Evolutionary conservation across 768 basidiomycete genomes (phyloP), one percentile per base, ranked within the genome.

Genomic region (Tephrocybe sp.): DNA sequence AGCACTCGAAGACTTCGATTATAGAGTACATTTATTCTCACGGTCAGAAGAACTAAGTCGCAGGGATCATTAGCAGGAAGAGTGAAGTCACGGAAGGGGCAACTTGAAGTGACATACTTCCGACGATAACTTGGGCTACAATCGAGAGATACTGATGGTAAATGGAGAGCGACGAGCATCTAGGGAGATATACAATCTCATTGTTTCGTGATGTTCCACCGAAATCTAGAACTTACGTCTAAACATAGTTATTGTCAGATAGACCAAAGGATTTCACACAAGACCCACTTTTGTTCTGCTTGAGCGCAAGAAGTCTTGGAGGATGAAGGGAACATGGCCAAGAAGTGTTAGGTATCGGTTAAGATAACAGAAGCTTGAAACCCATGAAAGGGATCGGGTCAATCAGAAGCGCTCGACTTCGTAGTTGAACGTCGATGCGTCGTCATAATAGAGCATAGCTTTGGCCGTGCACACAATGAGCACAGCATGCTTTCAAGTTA

Each of bases 331-430:
- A n/a, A n/a, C n/a, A n/a, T n/a, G n/a, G n/a, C n/a, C n/a, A n/a
- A 23, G 71, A 59, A n/a, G 72, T 67, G 70, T 54, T 2, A 72
- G 35, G 48, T 78, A 80, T 12, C 77, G 74, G 49, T 74, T 78
- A 35, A 69, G 33, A 45, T 73, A 69, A 59, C 78, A 78, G 26
- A 78, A 63, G 14, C 62, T 47, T 12, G 65, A 67, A 4, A 54
- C 64, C 65, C 66, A 68, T n/a, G 65, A 67, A 3, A 68, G 30
- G 9, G 55, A 60, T 5, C 54, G 49, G 33, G 60, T 51, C 11
- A 34, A 54, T 79, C 80, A 82, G 60, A 74, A 77, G 4, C 68
- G 65, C 16, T 68, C 64, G 20, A 74, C 58, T 60, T 82, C 80
- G 12, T 55, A 54, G 1, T 58, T 49, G 0, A 82, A 51, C 0